Evolutionary conservation across 2,329 filamentous ascomycete genomes (phyloP).

Genomic region (Fusarium buxicola): DNA sequence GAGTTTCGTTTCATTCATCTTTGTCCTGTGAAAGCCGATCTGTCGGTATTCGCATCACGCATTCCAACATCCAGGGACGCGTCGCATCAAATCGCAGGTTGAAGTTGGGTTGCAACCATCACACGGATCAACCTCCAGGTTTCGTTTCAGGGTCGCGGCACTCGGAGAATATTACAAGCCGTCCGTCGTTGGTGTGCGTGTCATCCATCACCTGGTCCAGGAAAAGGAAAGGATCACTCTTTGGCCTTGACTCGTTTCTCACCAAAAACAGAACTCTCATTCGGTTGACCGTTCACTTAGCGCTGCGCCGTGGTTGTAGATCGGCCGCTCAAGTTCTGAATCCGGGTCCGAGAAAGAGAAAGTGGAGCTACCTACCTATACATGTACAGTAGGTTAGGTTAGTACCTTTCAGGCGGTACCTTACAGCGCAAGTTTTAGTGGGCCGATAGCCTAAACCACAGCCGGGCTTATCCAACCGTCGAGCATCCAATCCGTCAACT

Average conservation of each 20-base stretch:
- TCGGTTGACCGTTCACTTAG: conserved; percentile 4
- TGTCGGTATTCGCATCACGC: conserved; percentile 23
- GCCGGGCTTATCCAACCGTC: conserved; percentile 7
- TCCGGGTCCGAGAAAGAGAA: conserved; percentile 25
- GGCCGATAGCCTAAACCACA: conserved; percentile 18
- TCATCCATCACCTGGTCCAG: too few relatives aligned
- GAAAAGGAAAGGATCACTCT: too few relatives aligned
- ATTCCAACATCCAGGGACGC: not conserved
- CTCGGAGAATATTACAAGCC: conserved; percentile 29
- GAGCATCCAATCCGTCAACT: conserved; percentile 5
- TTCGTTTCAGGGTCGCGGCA: not conserved
- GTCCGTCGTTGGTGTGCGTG: conserved; percentile 1
- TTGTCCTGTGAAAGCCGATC: not conserved
- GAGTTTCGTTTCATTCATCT: not conserved
- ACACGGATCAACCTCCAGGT: not conserved
- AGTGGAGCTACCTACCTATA: conserved; percentile 16
- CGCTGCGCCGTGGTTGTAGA: conserved; percentile 5
- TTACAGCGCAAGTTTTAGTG: conserved; percentile 36
- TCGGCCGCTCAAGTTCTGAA: conserved; percentile 9
- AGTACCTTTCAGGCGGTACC: conserved; percentile 33
- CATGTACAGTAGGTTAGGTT: too few relatives aligned
- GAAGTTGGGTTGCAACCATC: conserved; percentile 20
- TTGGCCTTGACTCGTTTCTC: too few relatives aligned
- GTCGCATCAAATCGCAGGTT: not conserved
- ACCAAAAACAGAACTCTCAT: too few relatives aligned